Base-by-base conservation (phyloP, 768 basidiomycete species). In the Melanogaster broomeanus region DNA sequence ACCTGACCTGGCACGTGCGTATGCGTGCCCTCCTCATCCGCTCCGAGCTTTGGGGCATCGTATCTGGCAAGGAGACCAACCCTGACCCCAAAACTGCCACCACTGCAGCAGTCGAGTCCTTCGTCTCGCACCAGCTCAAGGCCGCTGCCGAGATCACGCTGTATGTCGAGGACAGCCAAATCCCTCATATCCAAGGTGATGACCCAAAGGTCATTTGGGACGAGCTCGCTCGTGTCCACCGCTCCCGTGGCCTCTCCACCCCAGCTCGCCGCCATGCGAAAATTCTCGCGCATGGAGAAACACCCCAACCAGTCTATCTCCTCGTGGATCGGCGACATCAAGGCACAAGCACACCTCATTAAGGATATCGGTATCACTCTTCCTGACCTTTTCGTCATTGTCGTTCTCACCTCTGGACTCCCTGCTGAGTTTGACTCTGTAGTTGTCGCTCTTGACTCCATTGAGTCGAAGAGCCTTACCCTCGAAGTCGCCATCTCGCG, bases 361-460 rank as follows among this genome's bases (percentile, higher is more conserved):
- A 39, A 38, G 25, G 28, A 43, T 27, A 43, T 47, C 15, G 21
- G 46, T 13, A 39, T 47, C 35, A 13, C 16, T 7, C 35, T 48
- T 27, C 19, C 21, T 7, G 22, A 39, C 18, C 35, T 48, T 34
- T 35, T 48, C 49, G 57, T 52, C 31, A 67, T 68, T 45, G 35
- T 68, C 4, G 58, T 60, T 3, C 53, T 68, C 48, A 70, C 62
- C 7, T 59, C 62, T 45, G 68, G 67, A 4, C 59, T 70, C 18
- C 59, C 58, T 9, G 11, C 44, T 8, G 38, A 66, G 11, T 72
- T 67, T 51, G 57, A 58, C 5, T n/a, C 58, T n/a, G 46, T 72
- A 39, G 56, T 71, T 39, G 63, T 70, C 31, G 53, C 57, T 22
- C 64, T 73, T 53, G 68, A 73, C 40, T 34, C 62, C 2, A 63